Evolutionary conservation across 2,329 filamentous ascomycete genomes (phyloP).

Genomic region (Paecilomyces fulvus): DNA sequence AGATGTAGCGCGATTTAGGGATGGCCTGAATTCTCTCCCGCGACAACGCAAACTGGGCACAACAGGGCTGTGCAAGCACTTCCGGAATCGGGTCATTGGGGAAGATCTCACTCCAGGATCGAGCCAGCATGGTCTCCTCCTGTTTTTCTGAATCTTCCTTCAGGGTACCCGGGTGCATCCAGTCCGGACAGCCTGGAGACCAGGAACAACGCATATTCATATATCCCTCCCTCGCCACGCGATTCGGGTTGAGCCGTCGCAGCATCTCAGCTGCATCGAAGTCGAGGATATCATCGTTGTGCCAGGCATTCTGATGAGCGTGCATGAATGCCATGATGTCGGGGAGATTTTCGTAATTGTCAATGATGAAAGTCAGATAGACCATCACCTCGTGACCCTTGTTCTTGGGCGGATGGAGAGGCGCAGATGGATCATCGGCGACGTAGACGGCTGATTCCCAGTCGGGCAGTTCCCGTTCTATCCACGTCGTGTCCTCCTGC

Average conservation of each 20-base stretch:
- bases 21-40: slow-evolving; percentile 48
- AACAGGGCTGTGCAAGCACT: slow-evolving; percentile 54
- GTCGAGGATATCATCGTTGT: slow-evolving; percentile 49
- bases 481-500: slow-evolving; percentile 47
- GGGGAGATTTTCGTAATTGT: slow-evolving; percentile 51
- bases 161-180: slow-evolving; percentile 43
- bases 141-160: slow-evolving; percentile 35
- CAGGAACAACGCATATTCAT: slow-evolving; percentile 54
- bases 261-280: slow-evolving; percentile 45
- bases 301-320: slow-evolving; percentile 49
- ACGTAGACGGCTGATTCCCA: slow-evolving; percentile 43
- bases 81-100: slow-evolving; percentile 35
- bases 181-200: slow-evolving; percentile 51
- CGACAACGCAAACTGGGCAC: slow-evolving; percentile 56
- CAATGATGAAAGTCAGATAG: slow-evolving; percentile 56
- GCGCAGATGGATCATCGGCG: slow-evolving; percentile 43
- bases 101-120: slow-evolving; percentile 42
- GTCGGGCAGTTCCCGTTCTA: slow-evolving; percentile 43
- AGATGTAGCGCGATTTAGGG: slow-evolving; percentile 46
- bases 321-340: slow-evolving; percentile 56
- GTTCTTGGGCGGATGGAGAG: slow-evolving; percentile 47
- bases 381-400: slow-evolving; percentile 56
- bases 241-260: slow-evolving; percentile 42
- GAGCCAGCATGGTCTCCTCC: slow-evolving; percentile 39
- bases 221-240: slow-evolving; percentile 47